Evolutionary conservation across 768 basidiomycete species (phyloP).

Genomic region (Termitomyces sp.): DNA sequence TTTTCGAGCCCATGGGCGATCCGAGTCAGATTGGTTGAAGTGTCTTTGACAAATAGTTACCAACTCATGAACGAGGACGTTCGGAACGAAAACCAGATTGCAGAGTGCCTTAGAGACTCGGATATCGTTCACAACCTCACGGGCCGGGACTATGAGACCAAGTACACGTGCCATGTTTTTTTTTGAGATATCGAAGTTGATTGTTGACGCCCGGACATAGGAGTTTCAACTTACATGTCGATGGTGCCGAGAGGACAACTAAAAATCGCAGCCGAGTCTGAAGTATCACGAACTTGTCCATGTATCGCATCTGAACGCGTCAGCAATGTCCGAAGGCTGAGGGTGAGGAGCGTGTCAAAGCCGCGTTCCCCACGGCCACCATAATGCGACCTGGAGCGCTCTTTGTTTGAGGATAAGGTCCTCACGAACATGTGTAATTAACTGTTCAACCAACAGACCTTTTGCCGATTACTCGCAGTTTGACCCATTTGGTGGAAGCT

Average conservation of each 20-base stretch:
- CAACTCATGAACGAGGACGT: slow-evolving; percentile 55
- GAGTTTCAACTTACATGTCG: slow-evolving; percentile 86
- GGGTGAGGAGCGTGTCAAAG: slow-evolving; percentile 83
- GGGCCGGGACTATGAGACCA: slow-evolving; percentile 92
- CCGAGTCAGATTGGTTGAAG: slow-evolving; percentile 89
- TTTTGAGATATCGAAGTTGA: slow-evolving; percentile 1
- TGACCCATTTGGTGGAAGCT: slow-evolving; percentile 94
- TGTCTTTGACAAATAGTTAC: not conserved
- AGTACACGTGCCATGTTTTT: slow-evolving; percentile 43
- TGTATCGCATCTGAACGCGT: slow-evolving; percentile 92
- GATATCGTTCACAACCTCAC: slow-evolving; percentile 96
- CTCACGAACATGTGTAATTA: slow-evolving; percentile 73
- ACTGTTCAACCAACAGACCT: slow-evolving; percentile 5
- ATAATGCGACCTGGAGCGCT: slow-evolving; percentile 81
- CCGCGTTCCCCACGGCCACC: slow-evolving; percentile 79
- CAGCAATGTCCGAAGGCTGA: slow-evolving; percentile 77
- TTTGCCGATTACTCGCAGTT: slow-evolving; percentile 36
- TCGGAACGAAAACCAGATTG: slow-evolving; percentile 84
- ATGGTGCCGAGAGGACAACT: slow-evolving; percentile 83
- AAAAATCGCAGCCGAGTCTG: slow-evolving; percentile 67
- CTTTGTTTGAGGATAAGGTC: slow-evolving; percentile 92
- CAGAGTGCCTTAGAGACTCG: slow-evolving; percentile 90
- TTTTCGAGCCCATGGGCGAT: slow-evolving; percentile 92
- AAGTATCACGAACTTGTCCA: slow-evolving; percentile 87
- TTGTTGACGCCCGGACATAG: slow-evolving; percentile 32